These are phyloP conservation scores for Osmanthus fragrans DNA, from an alignment of 257 asterid genomes.

Conservation along the genomic window DNA sequence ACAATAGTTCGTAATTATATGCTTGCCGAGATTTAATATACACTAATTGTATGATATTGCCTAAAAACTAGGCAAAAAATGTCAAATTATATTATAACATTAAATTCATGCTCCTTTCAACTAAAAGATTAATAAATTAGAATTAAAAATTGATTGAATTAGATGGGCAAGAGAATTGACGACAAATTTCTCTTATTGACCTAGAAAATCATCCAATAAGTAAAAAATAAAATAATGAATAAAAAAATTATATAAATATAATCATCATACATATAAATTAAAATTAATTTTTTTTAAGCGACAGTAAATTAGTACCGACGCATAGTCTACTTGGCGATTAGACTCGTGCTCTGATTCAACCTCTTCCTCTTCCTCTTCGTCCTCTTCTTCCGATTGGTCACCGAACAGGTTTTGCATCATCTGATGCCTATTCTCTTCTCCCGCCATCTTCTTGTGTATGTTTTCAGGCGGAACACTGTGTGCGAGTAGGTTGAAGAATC, in stretches of 20 bases:
- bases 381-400: conserved; percentile 95
- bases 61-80: neutral
- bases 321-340: conserved; percentile 81
- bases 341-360: conserved; percentile 96
- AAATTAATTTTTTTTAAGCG: neutral
- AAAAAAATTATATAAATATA: neutral
- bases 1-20: neutral
- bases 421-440: conserved; percentile 97
- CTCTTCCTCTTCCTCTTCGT: conserved; percentile 90
- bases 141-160: neutral
- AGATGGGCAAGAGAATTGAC: neutral
- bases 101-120: neutral
- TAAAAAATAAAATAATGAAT: neutral
- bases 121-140: neutral
- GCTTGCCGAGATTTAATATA: neutral
- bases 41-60: neutral
- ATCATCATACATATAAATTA: neutral
- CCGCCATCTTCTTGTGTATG: conserved; percentile 57
- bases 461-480: neutral
- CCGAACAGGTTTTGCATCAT: conserved; percentile 99
- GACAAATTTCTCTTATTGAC: neutral
- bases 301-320: conserved; percentile 48
- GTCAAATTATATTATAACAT: neutral
- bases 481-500: neutral
- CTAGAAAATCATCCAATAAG: neutral